Evolutionary conservation across 345 rosid species (phyloP), one percentile per base, ranked within the genome.

Genomic region (Gossypium rotundifolium): DNA sequence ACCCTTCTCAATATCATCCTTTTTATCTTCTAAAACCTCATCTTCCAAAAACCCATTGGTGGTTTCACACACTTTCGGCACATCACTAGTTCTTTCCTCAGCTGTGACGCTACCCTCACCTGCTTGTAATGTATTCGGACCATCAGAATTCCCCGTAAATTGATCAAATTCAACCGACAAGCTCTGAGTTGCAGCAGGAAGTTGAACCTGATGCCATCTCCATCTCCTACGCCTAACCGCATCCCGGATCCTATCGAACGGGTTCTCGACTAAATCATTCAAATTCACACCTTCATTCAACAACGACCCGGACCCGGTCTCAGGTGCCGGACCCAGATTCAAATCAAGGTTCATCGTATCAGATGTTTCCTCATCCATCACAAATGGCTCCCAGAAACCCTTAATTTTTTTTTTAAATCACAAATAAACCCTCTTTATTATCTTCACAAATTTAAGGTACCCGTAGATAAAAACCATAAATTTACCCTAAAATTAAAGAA

Each of bases 1-100:
- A 65, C 80, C 87, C 76, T 94, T 88, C 80, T 87, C 89, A 20
- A 84, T 76, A 77, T 85, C 90, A 13, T 53, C 85, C 76, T 60
- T 60, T 13, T 25, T 60, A 25, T 60, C 64, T 60, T 25, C 64
- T 25, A 40, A 25, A 60, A 60, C 81, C 16, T 78, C 81, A 17
- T 88, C 86, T 71, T 88, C 92, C 63, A 85, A 75, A 17, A 82
- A 89, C 33, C 91, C 90, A 40, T 81, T 82, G 27, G 82, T 87
- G 67, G 89, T 87, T 79, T 91, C 98, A 68, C 93, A 89, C 71
- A 79, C 81, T 84, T 94, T 94, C 12, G 85, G 77, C 38, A 60
- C 40, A 60, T 60, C 64, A 60, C n/a, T 60, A 10, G n/a, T 12
- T 13, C 64, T 60, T 60, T 60, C 64, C 64, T 25, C 40, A 13